These are phyloP conservation scores for Pythium insidiosum DNA, from an alignment of 352 stramenopile genomes.

Conservation along the genomic window DNA sequence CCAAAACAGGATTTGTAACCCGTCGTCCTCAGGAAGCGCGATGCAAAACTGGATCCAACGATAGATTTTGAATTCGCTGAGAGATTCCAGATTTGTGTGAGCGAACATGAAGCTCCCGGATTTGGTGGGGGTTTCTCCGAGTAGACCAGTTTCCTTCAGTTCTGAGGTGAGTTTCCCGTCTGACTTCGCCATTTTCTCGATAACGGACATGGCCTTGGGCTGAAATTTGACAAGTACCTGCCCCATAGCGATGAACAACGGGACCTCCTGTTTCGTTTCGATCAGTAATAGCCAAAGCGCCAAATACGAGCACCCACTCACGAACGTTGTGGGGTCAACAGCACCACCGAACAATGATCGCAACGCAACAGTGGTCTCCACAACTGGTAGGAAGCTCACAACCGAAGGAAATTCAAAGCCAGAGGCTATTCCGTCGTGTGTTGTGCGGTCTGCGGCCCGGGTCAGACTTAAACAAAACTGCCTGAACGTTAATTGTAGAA, in stretches of 20 bases:
- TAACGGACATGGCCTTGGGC: constrained; percentile 66
- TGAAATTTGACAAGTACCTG: constrained; percentile 68
- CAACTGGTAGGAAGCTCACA: constrained; percentile 60
- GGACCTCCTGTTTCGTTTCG: constrained; percentile 70
- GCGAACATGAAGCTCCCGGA: constrained; percentile 11
- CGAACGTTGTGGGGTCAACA: constrained; percentile 52
- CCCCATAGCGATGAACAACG: constrained; percentile 56
- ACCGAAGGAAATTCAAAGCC: constrained; percentile 21
- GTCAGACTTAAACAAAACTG: constrained; percentile 13
- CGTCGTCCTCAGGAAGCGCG: constrained; percentile 15
- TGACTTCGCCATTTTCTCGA: constrained; percentile 69
- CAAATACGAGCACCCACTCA: constrained; percentile 53
- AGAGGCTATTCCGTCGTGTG: constrained; percentile 17
- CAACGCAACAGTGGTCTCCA: constrained; percentile 29
- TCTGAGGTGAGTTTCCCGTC: constrained; percentile 44
- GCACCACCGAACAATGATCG: constrained; percentile 60
- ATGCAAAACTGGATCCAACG: constrained; percentile 20
- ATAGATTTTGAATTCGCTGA: constrained; percentile 24
- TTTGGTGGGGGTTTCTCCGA: too few species aligned
- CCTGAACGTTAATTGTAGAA: constrained; percentile 8
- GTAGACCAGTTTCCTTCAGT: too few species aligned
- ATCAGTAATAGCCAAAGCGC: constrained; percentile 60
- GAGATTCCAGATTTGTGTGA: constrained; percentile 10
- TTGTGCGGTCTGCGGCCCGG: constrained; percentile 1
- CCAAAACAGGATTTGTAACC: constrained; percentile 27